Percentiles rank a stretch among this genome's conserved stretches.
These are phyloP conservation scores for Solanum chiquidenum DNA, from an alignment of 257 asterid species.

Conservation along the genomic window DNA sequence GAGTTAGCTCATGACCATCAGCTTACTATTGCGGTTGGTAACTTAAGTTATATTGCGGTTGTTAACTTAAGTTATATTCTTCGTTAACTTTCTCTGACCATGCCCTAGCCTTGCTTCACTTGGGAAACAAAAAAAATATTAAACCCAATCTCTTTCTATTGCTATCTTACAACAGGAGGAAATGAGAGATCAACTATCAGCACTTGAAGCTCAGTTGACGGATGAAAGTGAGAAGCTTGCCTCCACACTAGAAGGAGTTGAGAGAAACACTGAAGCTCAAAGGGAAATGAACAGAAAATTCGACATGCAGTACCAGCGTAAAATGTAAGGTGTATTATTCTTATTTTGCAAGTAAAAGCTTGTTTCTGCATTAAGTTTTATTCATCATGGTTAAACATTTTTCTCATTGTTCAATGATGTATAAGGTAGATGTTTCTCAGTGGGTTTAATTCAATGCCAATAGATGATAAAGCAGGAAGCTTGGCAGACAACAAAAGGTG, in stretches of 20 bases:
- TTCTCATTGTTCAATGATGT: neutral
- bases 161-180: slow-evolving; percentile 41
- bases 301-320: slow-evolving; percentile 68
- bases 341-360: neutral
- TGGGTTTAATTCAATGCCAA: neutral
- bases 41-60: slow-evolving; percentile 33
- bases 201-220: slow-evolving; percentile 40
- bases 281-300: slow-evolving; percentile 54
- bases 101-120: neutral
- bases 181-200: slow-evolving; percentile 55
- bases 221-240: slow-evolving; percentile 45
- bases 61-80: slow-evolving; percentile 7
- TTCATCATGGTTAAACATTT: neutral
- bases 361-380: neutral
- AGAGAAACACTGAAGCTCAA: slow-evolving; percentile 36
- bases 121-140: neutral
- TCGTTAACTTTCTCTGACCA: neutral
- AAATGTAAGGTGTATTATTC: slow-evolving; percentile 39
- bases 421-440: neutral
- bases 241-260: slow-evolving; percentile 26
- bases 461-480: neutral
- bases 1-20: slow-evolving; percentile 54
- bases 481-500: neutral
- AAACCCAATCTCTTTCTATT: neutral
- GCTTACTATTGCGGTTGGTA: slow-evolving; percentile 49